These are phyloP conservation scores for Penicillium arizonense DNA, from an alignment of 495 filamentous ascomycete species.

Conservation along the genomic window DNA sequence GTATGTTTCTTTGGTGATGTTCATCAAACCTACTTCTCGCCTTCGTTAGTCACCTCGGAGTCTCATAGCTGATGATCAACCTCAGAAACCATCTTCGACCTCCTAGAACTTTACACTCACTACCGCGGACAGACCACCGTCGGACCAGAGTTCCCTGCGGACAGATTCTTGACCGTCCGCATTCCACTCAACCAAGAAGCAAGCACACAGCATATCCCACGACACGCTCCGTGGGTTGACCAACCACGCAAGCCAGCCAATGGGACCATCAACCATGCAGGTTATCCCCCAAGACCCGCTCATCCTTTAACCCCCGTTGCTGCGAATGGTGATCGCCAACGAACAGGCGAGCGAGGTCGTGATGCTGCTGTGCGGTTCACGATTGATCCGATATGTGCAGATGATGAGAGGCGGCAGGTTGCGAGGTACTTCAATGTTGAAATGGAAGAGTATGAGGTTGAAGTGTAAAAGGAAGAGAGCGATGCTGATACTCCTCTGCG, in stretches of 20 bases:
- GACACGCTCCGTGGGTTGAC: conserved; percentile 46
- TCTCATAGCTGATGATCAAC: conserved; percentile 1
- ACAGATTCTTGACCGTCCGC: conserved; percentile 77
- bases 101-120: conserved; percentile 86
- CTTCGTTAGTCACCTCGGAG: too few species aligned
- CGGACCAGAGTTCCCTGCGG: conserved; percentile 65
- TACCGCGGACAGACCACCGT: conserved; percentile 70
- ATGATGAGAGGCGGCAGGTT: conserved; percentile 65
- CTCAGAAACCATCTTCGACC: conserved; percentile 76
- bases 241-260: conserved; percentile 6
- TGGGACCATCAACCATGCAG: neutral
- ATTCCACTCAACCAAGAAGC: conserved; percentile 81
- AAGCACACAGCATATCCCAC: conserved; percentile 49
- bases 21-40: neutral
- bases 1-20: conserved; percentile 26
- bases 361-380: conserved; percentile 88
- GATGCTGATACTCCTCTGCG: neutral
- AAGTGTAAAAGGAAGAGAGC: conserved; percentile 18
- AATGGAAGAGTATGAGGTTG: conserved; percentile 64
- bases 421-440: conserved; percentile 69
- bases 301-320: conserved; percentile 38
- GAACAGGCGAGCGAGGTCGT: conserved; percentile 51
- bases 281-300: conserved; percentile 5
- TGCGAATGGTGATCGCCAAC: conserved; percentile 46
- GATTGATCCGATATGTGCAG: conserved; percentile 76